Evolutionary conservation across 2,329 filamentous ascomycete genomes (phyloP).

Genomic region (Fusarium sp.): DNA sequence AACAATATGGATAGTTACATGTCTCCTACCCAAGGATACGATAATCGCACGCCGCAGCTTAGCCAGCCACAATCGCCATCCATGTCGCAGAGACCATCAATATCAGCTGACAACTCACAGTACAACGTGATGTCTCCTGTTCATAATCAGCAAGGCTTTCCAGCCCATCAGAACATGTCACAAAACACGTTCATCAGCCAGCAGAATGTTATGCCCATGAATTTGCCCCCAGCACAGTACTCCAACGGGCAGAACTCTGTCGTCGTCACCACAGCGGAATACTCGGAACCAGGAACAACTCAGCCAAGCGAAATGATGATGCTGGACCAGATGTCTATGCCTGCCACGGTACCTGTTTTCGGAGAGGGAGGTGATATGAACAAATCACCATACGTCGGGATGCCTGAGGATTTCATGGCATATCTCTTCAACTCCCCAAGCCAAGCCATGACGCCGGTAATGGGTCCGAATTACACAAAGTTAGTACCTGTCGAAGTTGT

Average conservation of each 20-base stretch:
- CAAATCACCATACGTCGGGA: constrained; percentile 85
- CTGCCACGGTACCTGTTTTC: constrained; percentile 86
- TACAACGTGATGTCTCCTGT: constrained; percentile 69
- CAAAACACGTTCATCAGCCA: constrained; percentile 69
- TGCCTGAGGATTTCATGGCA: constrained; percentile 88
- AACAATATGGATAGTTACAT: constrained; percentile 60
- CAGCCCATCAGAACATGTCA: constrained; percentile 61
- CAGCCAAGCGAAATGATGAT: constrained; percentile 68
- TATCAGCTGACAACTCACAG: constrained; percentile 62
- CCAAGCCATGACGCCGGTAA: constrained; percentile 60
- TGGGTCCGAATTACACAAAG: constrained; percentile 61
- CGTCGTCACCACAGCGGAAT: constrained; percentile 58
- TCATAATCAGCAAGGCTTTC: constrained; percentile 63
- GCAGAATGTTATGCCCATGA: constrained; percentile 73
- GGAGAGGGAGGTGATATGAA: constrained; percentile 82
- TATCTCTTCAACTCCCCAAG: constrained; percentile 78
- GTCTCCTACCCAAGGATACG: constrained; percentile 55
- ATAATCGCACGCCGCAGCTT: constrained; percentile 47
- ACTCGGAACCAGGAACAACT: constrained; percentile 61
- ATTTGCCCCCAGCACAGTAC: constrained; percentile 73
- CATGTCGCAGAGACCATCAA: constrained; percentile 60
- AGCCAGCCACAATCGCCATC: constrained; percentile 54
- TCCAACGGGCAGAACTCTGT: constrained; percentile 49
- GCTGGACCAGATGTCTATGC: constrained; percentile 72
- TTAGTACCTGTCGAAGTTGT: constrained; percentile 53